Evolutionary conservation across 805 yeast genomes (phyloP).

Genomic region (Wickerhamiella azyma): DNA sequence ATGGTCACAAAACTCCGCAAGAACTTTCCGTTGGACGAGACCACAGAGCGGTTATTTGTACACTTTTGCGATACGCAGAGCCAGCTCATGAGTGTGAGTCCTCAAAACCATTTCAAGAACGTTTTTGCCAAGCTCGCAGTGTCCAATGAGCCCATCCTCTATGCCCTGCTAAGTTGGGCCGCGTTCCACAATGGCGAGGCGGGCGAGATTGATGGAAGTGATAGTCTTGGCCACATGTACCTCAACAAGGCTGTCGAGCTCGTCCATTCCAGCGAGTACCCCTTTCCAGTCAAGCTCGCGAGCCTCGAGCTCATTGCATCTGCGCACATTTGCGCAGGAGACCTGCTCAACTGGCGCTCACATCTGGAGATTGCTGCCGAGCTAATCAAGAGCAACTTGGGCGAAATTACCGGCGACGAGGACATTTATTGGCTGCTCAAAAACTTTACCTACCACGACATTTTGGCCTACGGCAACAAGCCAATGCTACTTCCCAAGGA

Average conservation of each 20-base stretch:
- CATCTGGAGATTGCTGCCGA: conserved; percentile 54
- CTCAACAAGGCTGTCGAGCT: conserved; percentile 19
- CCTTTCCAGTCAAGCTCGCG: conserved; percentile 37
- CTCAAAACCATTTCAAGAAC: conserved; percentile 39
- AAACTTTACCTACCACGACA: conserved; percentile 71
- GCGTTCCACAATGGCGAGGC: conserved; percentile 24
- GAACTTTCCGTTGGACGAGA: conserved; percentile 27
- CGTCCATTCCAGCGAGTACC: conserved; percentile 15
- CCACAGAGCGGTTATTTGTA: conserved; percentile 34
- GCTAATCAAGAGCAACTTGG: conserved; percentile 38
- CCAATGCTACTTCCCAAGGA: conserved; percentile 50
- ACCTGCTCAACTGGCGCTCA: conserved; percentile 60
- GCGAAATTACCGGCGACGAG: conserved; percentile 36
- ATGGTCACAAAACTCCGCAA: conserved; percentile 2
- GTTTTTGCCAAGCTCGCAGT: conserved; percentile 42
- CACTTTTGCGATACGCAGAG: conserved; percentile 39
- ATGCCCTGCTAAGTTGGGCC: conserved; percentile 47
- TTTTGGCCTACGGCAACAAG: conserved; percentile 48
- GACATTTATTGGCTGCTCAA: conserved; percentile 60
- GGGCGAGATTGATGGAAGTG: conserved; percentile 18
- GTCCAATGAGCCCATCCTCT: conserved; percentile 35
- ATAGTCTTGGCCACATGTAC: conserved; percentile 20
- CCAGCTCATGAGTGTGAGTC: conserved; percentile 35
- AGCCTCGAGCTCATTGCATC: conserved; percentile 54
- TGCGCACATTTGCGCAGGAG: conserved; percentile 74